Evolutionary conservation across 176 grass and related monocot species (phyloP), one percentile per base, ranked within the genome.

Genomic region (Aegilops umbellulata): DNA sequence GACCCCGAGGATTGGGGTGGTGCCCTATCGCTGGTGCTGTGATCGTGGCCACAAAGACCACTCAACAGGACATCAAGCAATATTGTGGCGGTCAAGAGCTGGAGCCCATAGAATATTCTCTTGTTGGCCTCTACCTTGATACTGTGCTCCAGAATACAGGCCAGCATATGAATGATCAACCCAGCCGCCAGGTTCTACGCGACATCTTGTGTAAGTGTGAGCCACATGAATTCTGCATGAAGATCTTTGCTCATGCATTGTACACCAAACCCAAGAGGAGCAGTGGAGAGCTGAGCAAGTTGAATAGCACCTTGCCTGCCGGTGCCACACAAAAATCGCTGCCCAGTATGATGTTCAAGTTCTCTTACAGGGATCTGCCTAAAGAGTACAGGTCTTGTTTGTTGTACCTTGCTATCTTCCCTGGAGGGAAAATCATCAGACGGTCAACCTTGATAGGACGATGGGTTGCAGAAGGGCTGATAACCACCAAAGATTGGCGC

Each of bases 381-480:
- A 66, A 10, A 31, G 19, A 31, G 1, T 27, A 63, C 38, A 32
- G 41, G 69, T 11, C 17, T 14, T 85, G 82, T 41, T 77, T 60
- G 12, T 23, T 70, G 26, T 67, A 85, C 61, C 82, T 75, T 0
- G 60, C 60, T 14, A 66, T 85, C 83, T 85, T 85, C 14, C 41
- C 60, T 57, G 20, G 0, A 8, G 7, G 2, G 3, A 4, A 10
- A 1, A 39, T 1, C 0, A 69, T 85, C 83, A 85, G 22, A 8
- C 8, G 41, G 10, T 78, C 83, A 27, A 87, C 68, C 7, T 15
- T 87, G 12, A 12, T 76, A 5, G 60, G 7, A 13, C 3, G 69
- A 11, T 84, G 82, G 80, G 62, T 78, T 20, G 5, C 10, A 19
- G 35, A 80, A 68, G 30, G 60, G 10, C 7, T 70, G 6, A 65